Base-by-base conservation (phyloP, 2,329 filamentous ascomycete species). In the Drechslerella dactyloides region DNA sequence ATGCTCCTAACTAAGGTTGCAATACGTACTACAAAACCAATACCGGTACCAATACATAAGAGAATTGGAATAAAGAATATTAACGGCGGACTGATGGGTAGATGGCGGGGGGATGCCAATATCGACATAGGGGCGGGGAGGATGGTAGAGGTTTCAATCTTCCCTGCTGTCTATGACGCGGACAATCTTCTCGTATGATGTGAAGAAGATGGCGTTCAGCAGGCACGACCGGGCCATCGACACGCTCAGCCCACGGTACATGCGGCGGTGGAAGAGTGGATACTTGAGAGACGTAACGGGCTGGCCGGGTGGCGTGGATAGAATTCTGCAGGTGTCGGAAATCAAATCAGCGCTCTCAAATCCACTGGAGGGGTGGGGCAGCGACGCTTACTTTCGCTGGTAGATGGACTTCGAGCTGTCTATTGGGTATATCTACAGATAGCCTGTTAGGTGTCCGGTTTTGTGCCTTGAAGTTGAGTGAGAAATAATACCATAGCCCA, bases 181-280 rank as follows among this genome's bases (percentile, higher is more conserved):
- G 37, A 94, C 94, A 76, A 90, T 85, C 76, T 91, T 88, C 80
- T 96, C 91, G 78, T 94, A 96, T 42, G 88, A 89, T 48, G 90
- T 92, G 81, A 96, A 96, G 83, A 96, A 96, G 76, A 96, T 90
- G 75, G 90, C 90, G 78, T 96, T 96, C 75, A 94, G 87, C 58
- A 91, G 83, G 76, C 89, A 92, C 11, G 90, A 93, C 63, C 91
- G 87, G 75, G 86, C 85, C 87, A 94, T 93, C 40, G 90, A 93
- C 24, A 94, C 90, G 21, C 88, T 90, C 1, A 96, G 83, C 30
- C 90, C 91, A 76, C 90, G 87, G 80, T 94, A 96, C 86, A 92
- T 92, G 74, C 88, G 85, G 60, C 83, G 83, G 77, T 89, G 86
- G 80, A 91, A 90, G 80, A 91, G 93, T 69, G 89, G 84, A 69